Conservation (phyloP, 2,329 filamentous ascomycete species). For the Coleophoma crateriformis region DNA sequence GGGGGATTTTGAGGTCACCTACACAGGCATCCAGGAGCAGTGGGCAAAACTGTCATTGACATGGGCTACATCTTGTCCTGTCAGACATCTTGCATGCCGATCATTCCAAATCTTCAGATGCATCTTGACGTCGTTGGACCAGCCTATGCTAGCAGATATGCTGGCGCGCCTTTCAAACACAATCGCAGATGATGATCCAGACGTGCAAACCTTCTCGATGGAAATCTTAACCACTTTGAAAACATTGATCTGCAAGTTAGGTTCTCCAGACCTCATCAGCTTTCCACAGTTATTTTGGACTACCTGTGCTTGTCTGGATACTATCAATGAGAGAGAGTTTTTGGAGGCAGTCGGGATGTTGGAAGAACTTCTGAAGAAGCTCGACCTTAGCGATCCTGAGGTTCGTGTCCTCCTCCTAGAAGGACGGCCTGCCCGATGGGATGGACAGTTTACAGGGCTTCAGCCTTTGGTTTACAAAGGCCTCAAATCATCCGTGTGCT, state of each 20-base stretch:
- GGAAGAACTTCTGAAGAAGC: conserved; percentile 75
- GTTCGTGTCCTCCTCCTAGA: conserved; percentile 70
- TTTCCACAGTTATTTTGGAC: conserved; percentile 98
- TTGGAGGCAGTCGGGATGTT: conserved; percentile 89
- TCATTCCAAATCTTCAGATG: conserved; percentile 98
- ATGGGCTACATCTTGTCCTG: conserved; percentile 96
- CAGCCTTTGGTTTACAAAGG: conserved; percentile 88
- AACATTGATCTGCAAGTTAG: conserved; percentile 81
- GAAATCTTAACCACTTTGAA: conserved; percentile 94
- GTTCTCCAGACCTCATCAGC: conserved; percentile 71
- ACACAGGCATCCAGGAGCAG: conserved; percentile 80
- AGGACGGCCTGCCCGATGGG: conserved; percentile 80
- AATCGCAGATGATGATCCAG: conserved; percentile 87
- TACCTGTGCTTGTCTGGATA: conserved; percentile 91
- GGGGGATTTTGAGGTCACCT: conserved; percentile 77
- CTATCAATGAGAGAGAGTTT: conserved; percentile 93
- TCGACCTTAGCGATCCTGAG: conserved; percentile 68
- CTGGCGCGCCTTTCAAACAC: conserved; percentile 92
- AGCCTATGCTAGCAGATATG: conserved; percentile 95
- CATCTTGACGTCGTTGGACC: conserved; percentile 84
- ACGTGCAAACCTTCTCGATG: conserved; percentile 96
- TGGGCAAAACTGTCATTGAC: conserved; percentile 88
- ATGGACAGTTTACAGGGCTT: conserved; percentile 80
- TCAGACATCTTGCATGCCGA: conserved; percentile 88
- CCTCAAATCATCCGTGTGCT: conserved; percentile 76